phyloP scores from a whole-genome alignment of 768 basidiomycete species.

The Mycena metata region DNA sequence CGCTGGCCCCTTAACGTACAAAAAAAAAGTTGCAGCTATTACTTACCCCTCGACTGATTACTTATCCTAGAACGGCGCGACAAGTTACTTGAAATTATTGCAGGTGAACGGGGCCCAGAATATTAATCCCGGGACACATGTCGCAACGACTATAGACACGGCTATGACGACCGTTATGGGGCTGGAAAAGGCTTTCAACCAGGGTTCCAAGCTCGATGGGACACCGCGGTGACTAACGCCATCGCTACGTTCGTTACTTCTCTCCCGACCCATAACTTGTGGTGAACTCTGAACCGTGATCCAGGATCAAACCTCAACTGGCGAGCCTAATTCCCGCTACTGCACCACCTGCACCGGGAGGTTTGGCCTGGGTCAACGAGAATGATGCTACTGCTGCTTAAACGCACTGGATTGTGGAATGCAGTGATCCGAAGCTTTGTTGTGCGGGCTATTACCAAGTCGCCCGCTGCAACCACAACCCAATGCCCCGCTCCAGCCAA shows the following conservation, averaged over 20 bases:
- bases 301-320: neutral
- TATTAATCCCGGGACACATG: constrained; percentile 4
- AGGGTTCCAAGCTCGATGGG: constrained; percentile 14
- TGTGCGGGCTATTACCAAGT: constrained; percentile 9
- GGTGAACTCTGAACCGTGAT: no score
- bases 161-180: constrained; percentile 18
- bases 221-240: neutral
- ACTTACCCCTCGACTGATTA: neutral
- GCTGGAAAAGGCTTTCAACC: constrained; percentile 21
- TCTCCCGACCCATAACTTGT: no score
- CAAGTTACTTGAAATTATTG: constrained; percentile 17
- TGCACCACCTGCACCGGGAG: constrained; percentile 5
- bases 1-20: neutral
- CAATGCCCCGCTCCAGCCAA: constrained; percentile 1
- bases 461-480: neutral
- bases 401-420: constrained; percentile 11
- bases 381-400: constrained; percentile 21
- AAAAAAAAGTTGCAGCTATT: no score
- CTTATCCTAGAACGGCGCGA: neutral
- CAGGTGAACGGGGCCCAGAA: neutral
- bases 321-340: constrained; percentile 7
- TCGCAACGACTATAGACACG: constrained; percentile 7
- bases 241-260: no score
- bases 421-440: constrained; percentile 14
- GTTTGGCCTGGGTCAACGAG: constrained; percentile 14